Evolutionary conservation across 306 rosid species (phyloP), one percentile per base, ranked within the genome.

Genomic region (Crotalaria pallida): DNA sequence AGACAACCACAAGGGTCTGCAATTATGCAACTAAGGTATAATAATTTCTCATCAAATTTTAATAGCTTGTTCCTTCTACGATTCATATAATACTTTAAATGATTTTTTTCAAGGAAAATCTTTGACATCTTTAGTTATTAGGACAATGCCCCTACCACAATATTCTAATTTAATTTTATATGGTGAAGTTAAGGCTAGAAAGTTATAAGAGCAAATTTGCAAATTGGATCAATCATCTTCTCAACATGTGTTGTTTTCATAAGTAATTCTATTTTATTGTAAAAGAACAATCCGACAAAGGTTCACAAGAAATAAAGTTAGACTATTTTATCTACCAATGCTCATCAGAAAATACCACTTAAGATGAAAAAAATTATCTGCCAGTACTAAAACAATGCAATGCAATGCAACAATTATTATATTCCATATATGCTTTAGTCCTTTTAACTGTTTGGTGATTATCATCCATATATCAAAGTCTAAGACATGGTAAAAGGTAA

Each of bases 1-100:
- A 84, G 57, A 47, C 70, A 72, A 8, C 53, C 61, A 18, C 85
- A 84, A 69, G 85, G 83, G 53, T 85, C 90, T 24, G 11, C 64
- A 61, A 83, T 92, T 63, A 72, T 52, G 81, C 88, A 83, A 34
- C 75, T 87, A 19, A 87, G 88, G 98, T 92, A 81, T 38, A 7
- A 6, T 22, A 48, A 6, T 36, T 59, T 51, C 44, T 62, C 27
- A 53, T 61, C 10, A 23, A 69, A 26, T 15, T 10, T 26, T 3
- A 36, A 36, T 21, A 19, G n/a, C n/a, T 33, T 67, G 10, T 3
- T 49, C 34, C 21, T 19, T 67, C 33, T 9, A 2, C 24, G 59
- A 50, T 49, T 67, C 48, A 18, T 49, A 17, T 16, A 48, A 1
- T 26, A 48, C 11, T 27, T 50, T 50, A 10, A 49, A 50, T 21